These are phyloP conservation scores for Vaccinium darrowii DNA, from an alignment of 148 eudicot genomes.

Conservation along the genomic window DNA sequence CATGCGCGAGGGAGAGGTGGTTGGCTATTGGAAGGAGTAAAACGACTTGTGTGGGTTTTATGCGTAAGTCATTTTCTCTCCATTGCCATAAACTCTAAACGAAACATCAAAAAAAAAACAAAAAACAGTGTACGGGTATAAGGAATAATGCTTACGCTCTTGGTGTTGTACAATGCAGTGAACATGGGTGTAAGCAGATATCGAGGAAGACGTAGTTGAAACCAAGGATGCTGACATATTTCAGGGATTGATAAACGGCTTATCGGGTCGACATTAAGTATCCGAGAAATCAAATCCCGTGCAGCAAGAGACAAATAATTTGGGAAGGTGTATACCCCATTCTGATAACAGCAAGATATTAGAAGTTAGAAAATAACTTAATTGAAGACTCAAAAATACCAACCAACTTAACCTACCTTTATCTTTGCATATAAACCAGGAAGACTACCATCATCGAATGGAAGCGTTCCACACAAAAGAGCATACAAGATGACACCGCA, in stretches of 20 bases:
- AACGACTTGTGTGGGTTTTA: too few relatives aligned
- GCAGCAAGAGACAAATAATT: slow-evolving; percentile 90
- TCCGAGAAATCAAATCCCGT: slow-evolving; percentile 85
- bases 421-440: slow-evolving; percentile 28
- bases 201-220: slow-evolving; percentile 88
- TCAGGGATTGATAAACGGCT: slow-evolving; percentile 91
- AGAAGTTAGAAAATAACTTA: background rate
- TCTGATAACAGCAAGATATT: slow-evolving; percentile 36
- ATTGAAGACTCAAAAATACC: background rate
- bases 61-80: too few relatives aligned
- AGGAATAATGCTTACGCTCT: background rate
- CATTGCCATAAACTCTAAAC: too few relatives aligned
- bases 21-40: too few relatives aligned
- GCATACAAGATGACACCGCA: slow-evolving; percentile 97
- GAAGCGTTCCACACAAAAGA: slow-evolving; percentile 94
- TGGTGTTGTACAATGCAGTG: background rate
- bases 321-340: slow-evolving; percentile 95
- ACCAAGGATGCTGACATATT: slow-evolving; percentile 85
- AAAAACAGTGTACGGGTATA: background rate
- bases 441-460: slow-evolving; percentile 94
- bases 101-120: background rate
- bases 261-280: slow-evolving; percentile 95
- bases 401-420: background rate
- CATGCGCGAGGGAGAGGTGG: too few relatives aligned
- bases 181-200: slow-evolving; percentile 70